Base-by-base conservation (phyloP, 2,329 filamentous ascomycete genomes). In the Fusarium penzigii region DNA sequence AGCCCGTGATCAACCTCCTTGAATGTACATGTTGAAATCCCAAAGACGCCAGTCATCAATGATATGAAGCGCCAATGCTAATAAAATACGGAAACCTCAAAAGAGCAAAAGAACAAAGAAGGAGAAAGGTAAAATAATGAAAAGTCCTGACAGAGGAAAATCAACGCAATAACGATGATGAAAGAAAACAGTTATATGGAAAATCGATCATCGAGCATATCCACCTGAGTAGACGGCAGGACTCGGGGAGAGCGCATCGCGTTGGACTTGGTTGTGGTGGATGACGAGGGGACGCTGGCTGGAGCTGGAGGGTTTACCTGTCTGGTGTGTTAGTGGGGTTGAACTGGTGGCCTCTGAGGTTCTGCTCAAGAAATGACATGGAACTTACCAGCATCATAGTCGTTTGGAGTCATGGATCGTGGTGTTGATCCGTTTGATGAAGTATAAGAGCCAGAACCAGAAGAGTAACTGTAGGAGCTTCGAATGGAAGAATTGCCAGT, bases 361-460 rank as follows among this genome's bases (percentile, higher is more conserved):
- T 46, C 49, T 25, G 20, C 20, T 4, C 4, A 25, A 25, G 47
- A 40, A 42, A 39, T 39, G 44, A 25, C 5, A 55, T 48, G 42
- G 29, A 53, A 59, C 68, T 61, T 59, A 70, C 68, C 52, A 52
- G 70, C 65, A 55, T 59, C 65, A 53, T 71, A 65, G 34, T 59
- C 62, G 29, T 59, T 63, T 29, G 67, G 58, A 34, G 68, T 66
- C 32, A 59, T 52, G 29, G 67, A 66, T 39, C 61, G 58, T 46
- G 66, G 60, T n/a, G 65, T 57, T 38, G 67, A 64, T 40, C 51
- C 57, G 39, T 55, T 61, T 32, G 65, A 66, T 36, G 61, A 54
- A 51, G 48, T 57, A 39, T 59, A 68, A 29, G 68, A 68, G 58
- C 63, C 65, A 50, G 56, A 68, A 59, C 63, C 65, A 50, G 56